phyloP scores from a whole-genome alignment of 169 alveolate species.

The Nephromyces sp. region DNA sequence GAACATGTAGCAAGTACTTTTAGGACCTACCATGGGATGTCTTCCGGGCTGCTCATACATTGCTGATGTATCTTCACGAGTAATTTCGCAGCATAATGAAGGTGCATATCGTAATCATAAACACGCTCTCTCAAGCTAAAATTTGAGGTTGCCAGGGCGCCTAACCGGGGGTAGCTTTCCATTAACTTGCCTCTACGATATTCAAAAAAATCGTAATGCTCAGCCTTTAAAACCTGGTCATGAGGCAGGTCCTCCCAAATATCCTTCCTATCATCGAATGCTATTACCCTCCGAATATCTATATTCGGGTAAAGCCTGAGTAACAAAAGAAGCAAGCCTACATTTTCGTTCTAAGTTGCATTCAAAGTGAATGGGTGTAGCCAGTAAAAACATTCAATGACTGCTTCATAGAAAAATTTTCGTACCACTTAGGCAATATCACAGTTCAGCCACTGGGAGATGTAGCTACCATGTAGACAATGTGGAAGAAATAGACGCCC shows the following conservation, averaged over 20 bases:
- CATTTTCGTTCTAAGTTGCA: too few relatives aligned
- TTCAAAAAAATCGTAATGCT: conserved; percentile 76
- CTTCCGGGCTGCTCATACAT: conserved; percentile 67
- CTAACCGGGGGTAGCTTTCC: conserved; percentile 40
- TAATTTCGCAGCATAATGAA: conserved; percentile 66
- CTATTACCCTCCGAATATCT: conserved; percentile 67
- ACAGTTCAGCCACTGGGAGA: too few relatives aligned
- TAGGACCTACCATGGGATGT: conserved; percentile 45
- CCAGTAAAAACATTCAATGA: too few relatives aligned
- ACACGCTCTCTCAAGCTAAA: neutral
- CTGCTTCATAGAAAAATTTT: too few relatives aligned
- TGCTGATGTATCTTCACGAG: conserved; percentile 67
- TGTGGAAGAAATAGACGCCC: too few relatives aligned
- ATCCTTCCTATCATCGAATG: conserved; percentile 78
- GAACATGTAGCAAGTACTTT: too few relatives aligned
- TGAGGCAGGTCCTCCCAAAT: conserved; percentile 77
- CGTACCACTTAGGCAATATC: too few relatives aligned
- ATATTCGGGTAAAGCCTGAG: conserved; percentile 59
- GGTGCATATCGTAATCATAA: conserved; percentile 70
- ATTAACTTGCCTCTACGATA: conserved; percentile 33
- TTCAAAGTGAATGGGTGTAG: too few relatives aligned
- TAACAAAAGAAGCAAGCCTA: too few relatives aligned
- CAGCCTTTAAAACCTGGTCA: conserved; percentile 76
- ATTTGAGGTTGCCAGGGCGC: conserved; percentile 4
- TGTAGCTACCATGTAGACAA: too few relatives aligned